Base-by-base conservation (phyloP, 1,284 basidiomycete species). In the Paramarasmius palmivorus region DNA sequence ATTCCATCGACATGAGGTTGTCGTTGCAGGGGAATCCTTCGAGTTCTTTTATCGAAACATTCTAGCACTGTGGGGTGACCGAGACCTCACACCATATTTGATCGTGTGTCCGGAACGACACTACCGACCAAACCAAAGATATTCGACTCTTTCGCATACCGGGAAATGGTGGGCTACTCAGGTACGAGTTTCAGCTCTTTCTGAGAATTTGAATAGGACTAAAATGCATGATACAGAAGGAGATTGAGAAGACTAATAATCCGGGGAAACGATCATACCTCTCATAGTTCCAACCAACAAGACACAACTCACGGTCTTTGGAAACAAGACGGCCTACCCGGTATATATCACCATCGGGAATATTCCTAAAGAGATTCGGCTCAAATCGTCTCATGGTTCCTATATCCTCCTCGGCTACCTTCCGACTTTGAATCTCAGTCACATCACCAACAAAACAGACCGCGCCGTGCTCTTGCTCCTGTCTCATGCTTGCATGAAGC, bases 271-370 rank as follows among this genome's bases (percentile, higher is more conserved):
- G 1, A 66, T 75, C 20, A 58, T 73, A 4, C 75, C 75, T 1
- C 57, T 77, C 35, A 73, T 78, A 23, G n/a, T n/a, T n/a, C n/a
- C n/a, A n/a, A n/a, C n/a, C n/a, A n/a, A n/a, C n/a, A n/a, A n/a
- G n/a, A n/a, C 59, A 76, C 5, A 72, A 44, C 42, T 73, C 1
- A 71, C 68, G 0, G 22, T 63, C 12, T 76, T 75, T 53, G 48
- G 66, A 1, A 70, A 70, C 54, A 76, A 75, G 54, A 57, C 62
- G 7, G 73, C 71, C 1, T 77, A 75, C 55, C 73, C 73, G 0
- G 61, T 77, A 0, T 77, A 77, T 49, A 52, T 78, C 15, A 76
- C 72, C 0, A 72, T 78, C 37, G 73, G 76, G 1, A 77, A 77
- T 54, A 61, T 79, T 8, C 72, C 74, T 0, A 76, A 77, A 47